A percentile compares a stretch with the other conserved stretches of the same genome.
These are phyloP conservation scores for Corylus americana DNA, from an alignment of 306 rosid species.

Conservation along the genomic window DNA sequence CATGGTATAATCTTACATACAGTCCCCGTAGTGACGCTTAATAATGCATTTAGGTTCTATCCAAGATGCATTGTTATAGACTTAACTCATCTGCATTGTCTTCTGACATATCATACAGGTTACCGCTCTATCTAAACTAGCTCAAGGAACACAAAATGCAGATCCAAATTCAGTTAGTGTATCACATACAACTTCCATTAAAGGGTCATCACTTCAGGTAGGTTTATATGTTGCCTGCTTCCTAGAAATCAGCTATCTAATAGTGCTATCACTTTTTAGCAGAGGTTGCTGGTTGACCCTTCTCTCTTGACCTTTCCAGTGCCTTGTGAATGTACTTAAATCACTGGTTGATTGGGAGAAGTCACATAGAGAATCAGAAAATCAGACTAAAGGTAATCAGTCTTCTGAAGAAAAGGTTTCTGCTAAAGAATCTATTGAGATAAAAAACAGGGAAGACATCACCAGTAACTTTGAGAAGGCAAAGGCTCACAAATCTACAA, in stretches of 20 bases:
- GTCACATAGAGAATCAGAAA: slow-evolving; percentile 60
- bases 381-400: slow-evolving; percentile 42
- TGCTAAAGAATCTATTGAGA: slow-evolving; percentile 66
- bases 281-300: slow-evolving; percentile 30
- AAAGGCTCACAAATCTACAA: slow-evolving; percentile 92
- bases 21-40: slow-evolving; percentile 25
- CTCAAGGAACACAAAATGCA: slow-evolving; percentile 79
- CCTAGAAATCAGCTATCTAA: slow-evolving; percentile 25
- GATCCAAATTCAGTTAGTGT: slow-evolving; percentile 78
- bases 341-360: slow-evolving; percentile 97
- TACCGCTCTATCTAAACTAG: slow-evolving; percentile 81
- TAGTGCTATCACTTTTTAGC: slow-evolving; percentile 6
- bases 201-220: slow-evolving; percentile 97
- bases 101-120: slow-evolving; percentile 58
- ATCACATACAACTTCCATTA: slow-evolving; percentile 74
- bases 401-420: slow-evolving; percentile 56
- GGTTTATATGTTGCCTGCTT: slow-evolving; percentile 37
- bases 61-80: slow-evolving; percentile 3
- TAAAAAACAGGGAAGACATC: slow-evolving; percentile 64
- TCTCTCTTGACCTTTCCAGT: slow-evolving; percentile 54
- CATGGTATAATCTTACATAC: slow-evolving; percentile 56
- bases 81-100: slow-evolving; percentile 26
- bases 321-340: slow-evolving; percentile 93
- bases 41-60: slow-evolving; percentile 12
- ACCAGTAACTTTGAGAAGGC: slow-evolving; percentile 88